Evolutionary conservation across 202 grass and related monocot genomes (phyloP), one percentile per base, ranked within the genome.

Genomic region (Musa balbisiana): DNA sequence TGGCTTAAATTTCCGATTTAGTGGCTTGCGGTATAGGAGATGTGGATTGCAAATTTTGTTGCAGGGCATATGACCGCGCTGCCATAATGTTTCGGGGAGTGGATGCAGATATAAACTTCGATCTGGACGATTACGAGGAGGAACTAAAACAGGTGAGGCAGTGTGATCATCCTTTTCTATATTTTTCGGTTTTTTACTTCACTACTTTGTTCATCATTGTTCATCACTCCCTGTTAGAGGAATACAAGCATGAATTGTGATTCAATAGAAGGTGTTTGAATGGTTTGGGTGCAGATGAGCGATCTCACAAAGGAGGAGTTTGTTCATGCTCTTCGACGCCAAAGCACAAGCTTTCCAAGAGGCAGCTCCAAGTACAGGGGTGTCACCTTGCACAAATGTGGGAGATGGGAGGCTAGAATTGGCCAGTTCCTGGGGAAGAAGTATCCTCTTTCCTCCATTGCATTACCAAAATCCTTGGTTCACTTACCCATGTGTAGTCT

Each of bases 21-120:
- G 56, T n/a, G 17, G 3, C 56, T 70, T 70, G 16, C 6, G 15
- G 20, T 70, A 33, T 8, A 43, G 33, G 4, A 43, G 33, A 33
- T 33, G 33, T 43, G 33, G 33, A 43, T 43, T 43, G 33, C 33
- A 43, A 43, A 65, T n/a, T 21, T 1, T 33, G 1, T 75, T 75
- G 1, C 79, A 92, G 90, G 69, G 90, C 90, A 9, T 92, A 92
- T 53, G 90, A 92, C 63, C 90, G 82, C 10, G 90, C 87, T 3
- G 90, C 90, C 1, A 92, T 92, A 80, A 92, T 90, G 87, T 92
- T 92, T 75, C 85, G 90, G 0, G 90, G 90, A 9, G 52, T 85
- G 17, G 83, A 82, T 1, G 90, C 90, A 21, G 87, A 92, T 78
- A 92, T 92, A 74, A 92, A 92, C 81, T 90, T 92, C 76, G 49